These are phyloP conservation scores for Helichrysum umbraculigerum DNA, from an alignment of 129 eudicot genomes.

Conservation along the genomic window DNA sequence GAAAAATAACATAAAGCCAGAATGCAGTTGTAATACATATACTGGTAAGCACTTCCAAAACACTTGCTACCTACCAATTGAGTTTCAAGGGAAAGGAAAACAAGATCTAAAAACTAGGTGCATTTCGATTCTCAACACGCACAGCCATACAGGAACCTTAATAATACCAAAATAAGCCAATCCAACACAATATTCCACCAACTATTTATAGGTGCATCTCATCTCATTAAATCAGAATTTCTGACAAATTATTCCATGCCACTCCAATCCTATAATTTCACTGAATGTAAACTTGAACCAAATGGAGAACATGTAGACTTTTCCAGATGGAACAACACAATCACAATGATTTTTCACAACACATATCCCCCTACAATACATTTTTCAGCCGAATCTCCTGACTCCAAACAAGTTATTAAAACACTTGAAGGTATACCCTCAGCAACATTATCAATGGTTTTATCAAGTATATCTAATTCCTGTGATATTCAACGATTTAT, in stretches of 20 bases:
- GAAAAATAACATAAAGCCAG: slow-evolving; percentile 7
- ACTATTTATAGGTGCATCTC: slow-evolving; percentile 1
- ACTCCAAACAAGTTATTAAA: background rate
- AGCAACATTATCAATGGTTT: background rate
- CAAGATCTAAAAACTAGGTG: slow-evolving; percentile 13
- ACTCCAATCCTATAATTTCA: background rate
- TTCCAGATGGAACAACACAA: slow-evolving; percentile 20
- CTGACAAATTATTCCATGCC: background rate
- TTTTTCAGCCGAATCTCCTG: background rate
- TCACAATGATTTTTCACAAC: slow-evolving; percentile 7
- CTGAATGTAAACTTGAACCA: slow-evolving; percentile 4
- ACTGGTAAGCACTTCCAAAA: slow-evolving; percentile 6
- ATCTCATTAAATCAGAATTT: background rate
- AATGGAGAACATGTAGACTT: background rate
- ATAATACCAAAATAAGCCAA: background rate
- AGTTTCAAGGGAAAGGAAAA: slow-evolving; percentile 2
- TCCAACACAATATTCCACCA: background rate
- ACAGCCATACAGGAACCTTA: background rate
- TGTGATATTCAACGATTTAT: background rate
- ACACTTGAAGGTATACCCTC: background rate
- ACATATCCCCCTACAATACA: slow-evolving; percentile 7
- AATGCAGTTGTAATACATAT: background rate
- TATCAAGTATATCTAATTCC: background rate
- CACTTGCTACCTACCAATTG: background rate
- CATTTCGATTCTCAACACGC: background rate